These are phyloP conservation scores for Beauveria pseudobassiana DNA, from an alignment of 2,329 filamentous ascomycete species.

Conservation along the genomic window DNA sequence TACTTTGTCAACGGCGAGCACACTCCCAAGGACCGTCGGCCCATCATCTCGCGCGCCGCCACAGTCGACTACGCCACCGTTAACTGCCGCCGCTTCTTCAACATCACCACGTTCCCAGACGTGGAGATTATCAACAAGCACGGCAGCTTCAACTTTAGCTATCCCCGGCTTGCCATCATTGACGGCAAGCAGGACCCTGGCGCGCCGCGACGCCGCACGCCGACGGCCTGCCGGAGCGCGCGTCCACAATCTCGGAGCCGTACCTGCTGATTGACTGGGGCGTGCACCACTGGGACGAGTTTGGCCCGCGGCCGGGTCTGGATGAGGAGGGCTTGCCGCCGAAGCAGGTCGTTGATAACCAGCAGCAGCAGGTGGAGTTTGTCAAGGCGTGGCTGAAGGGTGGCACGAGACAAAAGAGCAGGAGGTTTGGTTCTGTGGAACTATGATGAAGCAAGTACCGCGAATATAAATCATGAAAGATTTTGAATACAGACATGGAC, in stretches of 20 bases:
- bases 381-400: constrained; percentile 59
- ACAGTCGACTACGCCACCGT: constrained; percentile 54
- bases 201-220: constrained; percentile 64
- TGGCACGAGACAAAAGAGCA: constrained; percentile 31
- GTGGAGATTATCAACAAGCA: constrained; percentile 65
- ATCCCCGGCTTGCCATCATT: constrained; percentile 66
- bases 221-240: constrained; percentile 47
- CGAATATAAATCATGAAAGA: neutral
- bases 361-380: constrained; percentile 51
- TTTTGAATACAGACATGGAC: neutral
- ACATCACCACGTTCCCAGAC: constrained; percentile 57
- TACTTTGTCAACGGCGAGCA: constrained; percentile 68
- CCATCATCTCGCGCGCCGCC: constrained; percentile 64
- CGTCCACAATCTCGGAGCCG: constrained; percentile 57
- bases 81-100: constrained; percentile 62
- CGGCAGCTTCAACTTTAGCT: constrained; percentile 65
- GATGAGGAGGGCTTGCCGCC: constrained; percentile 59
- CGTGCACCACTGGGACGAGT: constrained; percentile 78
- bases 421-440: neutral
- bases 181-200: constrained; percentile 77
- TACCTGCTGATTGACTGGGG: constrained; percentile 66
- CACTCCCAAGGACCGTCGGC: constrained; percentile 54
- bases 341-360: constrained; percentile 47
- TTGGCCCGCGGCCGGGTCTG: constrained; percentile 46
- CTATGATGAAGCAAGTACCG: neutral